A percentile compares a stretch with the other conserved stretches of the same genome.
Evolutionary conservation across 1,284 basidiomycete genomes (phyloP).

Genomic region (Xanthoconium separans): DNA sequence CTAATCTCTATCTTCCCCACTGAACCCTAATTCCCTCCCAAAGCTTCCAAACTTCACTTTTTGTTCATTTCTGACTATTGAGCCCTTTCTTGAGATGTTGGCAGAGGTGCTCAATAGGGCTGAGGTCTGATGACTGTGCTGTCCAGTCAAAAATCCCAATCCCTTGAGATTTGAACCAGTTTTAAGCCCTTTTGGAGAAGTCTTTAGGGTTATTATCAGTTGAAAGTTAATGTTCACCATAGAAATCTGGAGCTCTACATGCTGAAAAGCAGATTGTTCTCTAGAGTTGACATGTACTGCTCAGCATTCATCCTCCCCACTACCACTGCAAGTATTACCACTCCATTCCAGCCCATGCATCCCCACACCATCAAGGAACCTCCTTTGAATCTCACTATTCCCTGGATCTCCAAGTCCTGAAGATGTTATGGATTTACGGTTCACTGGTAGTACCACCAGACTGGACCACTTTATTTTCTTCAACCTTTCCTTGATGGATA

Average conservation of each 20-base stretch:
- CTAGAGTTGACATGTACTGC: background rate
- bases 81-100: background rate
- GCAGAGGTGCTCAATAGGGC: background rate
- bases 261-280: background rate
- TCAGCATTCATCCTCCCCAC: background rate
- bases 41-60: background rate
- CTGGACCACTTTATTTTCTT: too few species aligned
- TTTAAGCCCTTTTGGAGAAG: background rate
- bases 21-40: background rate
- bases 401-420: background rate
- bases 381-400: background rate
- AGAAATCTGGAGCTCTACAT: background rate
- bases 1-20: background rate
- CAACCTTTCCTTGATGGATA: too few species aligned
- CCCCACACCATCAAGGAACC: too few species aligned
- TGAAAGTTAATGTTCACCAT: background rate
- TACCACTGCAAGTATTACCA: background rate
- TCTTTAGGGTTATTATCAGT: background rate
- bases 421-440: too few species aligned
- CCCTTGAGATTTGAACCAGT: background rate
- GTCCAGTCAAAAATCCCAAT: background rate
- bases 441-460: too few species aligned
- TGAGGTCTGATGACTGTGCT: background rate
- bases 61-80: background rate
- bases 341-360: too few species aligned